Conservation (phyloP, 768 basidiomycete genomes). For the Lactarius indigo region DNA sequence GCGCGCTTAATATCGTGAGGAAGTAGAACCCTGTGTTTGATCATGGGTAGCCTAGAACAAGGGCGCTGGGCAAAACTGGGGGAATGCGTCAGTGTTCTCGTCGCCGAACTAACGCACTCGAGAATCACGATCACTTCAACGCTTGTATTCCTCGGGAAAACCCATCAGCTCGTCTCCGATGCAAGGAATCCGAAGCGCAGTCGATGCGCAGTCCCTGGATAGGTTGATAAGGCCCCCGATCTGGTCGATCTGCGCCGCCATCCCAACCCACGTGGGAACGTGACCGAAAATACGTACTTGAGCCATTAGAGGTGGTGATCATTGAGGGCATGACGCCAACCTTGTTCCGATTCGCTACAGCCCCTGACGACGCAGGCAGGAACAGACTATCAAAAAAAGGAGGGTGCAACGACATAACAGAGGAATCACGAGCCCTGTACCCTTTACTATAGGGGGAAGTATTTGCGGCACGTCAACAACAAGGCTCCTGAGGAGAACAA, state of each 20-base stretch:
- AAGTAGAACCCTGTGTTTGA: background rate
- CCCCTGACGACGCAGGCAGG: conserved; percentile 15
- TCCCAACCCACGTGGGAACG: background rate
- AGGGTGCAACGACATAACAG: background rate
- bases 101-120: conserved; percentile 1
- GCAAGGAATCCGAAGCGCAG: conserved; percentile 12
- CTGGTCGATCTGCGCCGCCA: conserved; percentile 20
- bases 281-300: background rate
- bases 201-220: conserved; percentile 15
- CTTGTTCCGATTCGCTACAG: background rate
- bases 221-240: conserved; percentile 24
- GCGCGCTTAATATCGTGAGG: background rate
- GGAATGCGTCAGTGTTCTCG: conserved; percentile 7
- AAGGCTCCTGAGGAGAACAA: conserved; percentile 6
- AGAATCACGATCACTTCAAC: conserved; percentile 4
- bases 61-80: conserved; percentile 7
- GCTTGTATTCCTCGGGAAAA: conserved; percentile 16
- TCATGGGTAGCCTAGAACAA: background rate
- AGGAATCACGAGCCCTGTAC: background rate
- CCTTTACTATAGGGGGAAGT: conserved; percentile 1
- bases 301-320: background rate
- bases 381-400: background rate
- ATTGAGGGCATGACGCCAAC: background rate
- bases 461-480: conserved; percentile 15
- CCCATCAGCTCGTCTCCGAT: conserved; percentile 22